phyloP scores from a whole-genome alignment of 192 early-diverging fungal genomes.

The Coemansia sp. region DNA sequence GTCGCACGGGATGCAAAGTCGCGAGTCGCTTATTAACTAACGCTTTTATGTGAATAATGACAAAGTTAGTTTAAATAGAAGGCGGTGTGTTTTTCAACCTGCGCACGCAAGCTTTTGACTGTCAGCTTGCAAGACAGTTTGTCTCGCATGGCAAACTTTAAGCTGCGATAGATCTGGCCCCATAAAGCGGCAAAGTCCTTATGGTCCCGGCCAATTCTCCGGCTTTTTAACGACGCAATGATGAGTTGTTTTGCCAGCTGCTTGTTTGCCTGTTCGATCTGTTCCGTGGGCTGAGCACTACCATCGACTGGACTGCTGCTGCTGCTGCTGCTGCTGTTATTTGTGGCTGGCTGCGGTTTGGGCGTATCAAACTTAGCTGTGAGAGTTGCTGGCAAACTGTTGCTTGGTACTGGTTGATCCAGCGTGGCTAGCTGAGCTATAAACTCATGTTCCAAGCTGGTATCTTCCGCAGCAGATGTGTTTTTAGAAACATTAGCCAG shows the following conservation, averaged over 20 bases:
- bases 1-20: constrained; percentile 14
- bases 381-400: too few species aligned
- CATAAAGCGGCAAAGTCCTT: constrained; percentile 48
- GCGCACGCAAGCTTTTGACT: constrained; percentile 28
- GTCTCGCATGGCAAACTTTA: constrained; percentile 48
- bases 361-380: too few species aligned
- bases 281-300: constrained; percentile 3
- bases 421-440: constrained; percentile 20
- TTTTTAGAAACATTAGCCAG: too few species aligned
- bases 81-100: constrained; percentile 40
- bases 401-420: too few species aligned
- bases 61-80: constrained; percentile 26
- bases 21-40: constrained; percentile 14
- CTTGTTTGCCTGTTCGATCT: constrained; percentile 39
- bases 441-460: constrained; percentile 19
- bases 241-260: constrained; percentile 49
- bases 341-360: too few species aligned
- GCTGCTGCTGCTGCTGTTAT: neutral
- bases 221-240: constrained; percentile 45
- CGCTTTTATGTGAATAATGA: neutral
- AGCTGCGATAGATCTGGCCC: constrained; percentile 52
- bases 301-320: neutral
- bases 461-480: too few species aligned
- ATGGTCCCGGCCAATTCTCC: constrained; percentile 35
- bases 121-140: constrained; percentile 7